phyloP scores from a whole-genome alignment of 768 basidiomycete species.

The Sarcodon sp. region DNA sequence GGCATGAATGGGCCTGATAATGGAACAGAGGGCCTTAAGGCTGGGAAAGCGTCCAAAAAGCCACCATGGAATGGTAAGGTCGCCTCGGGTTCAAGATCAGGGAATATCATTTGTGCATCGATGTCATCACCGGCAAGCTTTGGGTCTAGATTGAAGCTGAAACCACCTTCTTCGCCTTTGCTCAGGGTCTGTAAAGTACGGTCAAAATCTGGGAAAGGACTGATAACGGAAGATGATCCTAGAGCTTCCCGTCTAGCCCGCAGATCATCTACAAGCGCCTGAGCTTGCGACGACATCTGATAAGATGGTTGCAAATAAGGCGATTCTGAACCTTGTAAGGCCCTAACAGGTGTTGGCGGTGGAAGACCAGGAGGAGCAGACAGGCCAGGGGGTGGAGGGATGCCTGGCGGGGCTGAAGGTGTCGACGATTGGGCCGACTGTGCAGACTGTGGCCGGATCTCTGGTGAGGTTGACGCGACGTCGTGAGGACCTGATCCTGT shows the following conservation, averaged over 20 bases:
- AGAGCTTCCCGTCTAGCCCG: conserved; percentile 58
- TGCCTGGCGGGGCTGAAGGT: conserved; percentile 18
- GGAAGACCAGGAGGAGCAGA: conserved; percentile 37
- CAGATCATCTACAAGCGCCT: conserved; percentile 75
- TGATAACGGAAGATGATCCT: conserved; percentile 26
- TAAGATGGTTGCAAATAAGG: conserved; percentile 54
- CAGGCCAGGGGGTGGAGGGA: conserved; percentile 39
- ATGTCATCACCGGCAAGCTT: conserved; percentile 42
- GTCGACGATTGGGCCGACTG: conserved; percentile 23
- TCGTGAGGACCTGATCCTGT: conserved; percentile 30
- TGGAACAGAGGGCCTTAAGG: conserved; percentile 28
- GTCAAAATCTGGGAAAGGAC: conserved; percentile 84
- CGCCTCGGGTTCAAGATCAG: conserved; percentile 35
- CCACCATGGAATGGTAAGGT: conserved; percentile 48
- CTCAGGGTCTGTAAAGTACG: conserved; percentile 66
- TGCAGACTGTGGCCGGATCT: conserved; percentile 23
- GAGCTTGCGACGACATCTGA: conserved; percentile 80
- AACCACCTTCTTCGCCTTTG: conserved; percentile 48
- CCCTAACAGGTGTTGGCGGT: conserved; percentile 26
- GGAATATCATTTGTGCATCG: conserved; percentile 24
- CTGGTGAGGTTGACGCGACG: conserved; percentile 21
- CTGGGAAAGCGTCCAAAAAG: conserved; percentile 63
- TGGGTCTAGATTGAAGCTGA: conserved; percentile 82
- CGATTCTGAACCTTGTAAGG: conserved; percentile 33
- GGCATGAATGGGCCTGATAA: conserved; percentile 23